Conservation (phyloP, 352 stramenopile species). For the Phytophthora niederhauseri region DNA sequence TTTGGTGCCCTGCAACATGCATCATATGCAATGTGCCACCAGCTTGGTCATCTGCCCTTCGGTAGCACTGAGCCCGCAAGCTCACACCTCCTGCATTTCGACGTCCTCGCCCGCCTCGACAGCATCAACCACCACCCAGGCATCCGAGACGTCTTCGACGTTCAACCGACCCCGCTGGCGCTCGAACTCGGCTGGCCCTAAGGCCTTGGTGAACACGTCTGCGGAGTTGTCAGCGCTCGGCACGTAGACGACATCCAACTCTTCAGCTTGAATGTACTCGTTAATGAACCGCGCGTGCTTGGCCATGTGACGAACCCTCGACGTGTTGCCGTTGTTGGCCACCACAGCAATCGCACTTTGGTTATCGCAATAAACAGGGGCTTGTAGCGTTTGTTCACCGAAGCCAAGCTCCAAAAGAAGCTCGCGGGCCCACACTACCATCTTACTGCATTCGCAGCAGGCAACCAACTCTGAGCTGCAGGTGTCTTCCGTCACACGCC, state of each 20-base stretch:
- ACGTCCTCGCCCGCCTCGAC: not conserved
- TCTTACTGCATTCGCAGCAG: constrained; percentile 1
- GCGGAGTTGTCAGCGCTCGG: not conserved
- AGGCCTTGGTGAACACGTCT: constrained; percentile 6
- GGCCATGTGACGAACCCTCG: constrained; percentile 4
- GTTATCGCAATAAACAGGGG: constrained; percentile 7
- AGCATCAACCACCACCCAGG: not conserved
- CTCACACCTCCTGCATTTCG: constrained; percentile 4
- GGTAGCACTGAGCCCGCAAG: not conserved
- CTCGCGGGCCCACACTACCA: not conserved
- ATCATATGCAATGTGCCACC: no score
- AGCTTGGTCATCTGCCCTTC: no score
- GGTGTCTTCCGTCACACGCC: constrained; percentile 1
- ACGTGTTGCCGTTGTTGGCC: constrained; percentile 10
- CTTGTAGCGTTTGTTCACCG: not conserved
- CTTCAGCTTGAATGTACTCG: constrained; percentile 1
- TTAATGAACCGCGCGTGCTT: constrained; percentile 11
- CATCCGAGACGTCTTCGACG: not conserved
- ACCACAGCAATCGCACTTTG: constrained; percentile 9
- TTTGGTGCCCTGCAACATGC: not conserved
- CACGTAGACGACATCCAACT: constrained; percentile 1
- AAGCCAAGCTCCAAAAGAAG: not conserved
- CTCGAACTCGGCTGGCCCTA: constrained; percentile 4
- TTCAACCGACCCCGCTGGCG: constrained; percentile 1
- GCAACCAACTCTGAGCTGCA: constrained; percentile 7